A percentile compares a stretch with the other conserved stretches of the same genome.
Evolutionary conservation across 1,139 yeast species (phyloP).

Genomic region (Zygoascus hellenicus): DNA sequence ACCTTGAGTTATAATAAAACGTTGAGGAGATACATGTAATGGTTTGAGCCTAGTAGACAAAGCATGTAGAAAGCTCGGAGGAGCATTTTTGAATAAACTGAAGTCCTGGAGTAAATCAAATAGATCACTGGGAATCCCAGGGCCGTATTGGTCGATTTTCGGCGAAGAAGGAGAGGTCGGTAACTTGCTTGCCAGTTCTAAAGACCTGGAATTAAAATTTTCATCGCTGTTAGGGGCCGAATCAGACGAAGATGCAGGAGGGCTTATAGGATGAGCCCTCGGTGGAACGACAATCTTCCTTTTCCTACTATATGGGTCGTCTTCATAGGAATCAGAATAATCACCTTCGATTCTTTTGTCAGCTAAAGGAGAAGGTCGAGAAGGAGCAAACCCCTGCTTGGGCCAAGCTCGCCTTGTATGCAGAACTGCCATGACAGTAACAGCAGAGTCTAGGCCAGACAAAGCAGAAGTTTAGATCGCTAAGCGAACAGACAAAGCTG

Average conservation of each 20-base stretch:
- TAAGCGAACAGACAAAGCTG: too few species aligned
- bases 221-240: too few species aligned
- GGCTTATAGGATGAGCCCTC: too few species aligned
- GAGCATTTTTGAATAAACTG: conserved; percentile 61
- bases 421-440: conserved; percentile 1
- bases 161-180: too few species aligned
- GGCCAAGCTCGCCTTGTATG: conserved; percentile 1
- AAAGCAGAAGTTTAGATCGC: too few species aligned
- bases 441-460: too few species aligned
- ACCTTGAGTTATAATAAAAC: conserved; percentile 61
- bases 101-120: conserved; percentile 50
- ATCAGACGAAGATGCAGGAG: too few species aligned
- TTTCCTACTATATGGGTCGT: too few species aligned
- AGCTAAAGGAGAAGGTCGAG: conserved; percentile 6
- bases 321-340: too few species aligned
- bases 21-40: conserved; percentile 59
- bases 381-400: conserved; percentile 3
- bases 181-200: too few species aligned
- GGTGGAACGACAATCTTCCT: too few species aligned
- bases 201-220: too few species aligned
- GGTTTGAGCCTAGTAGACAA: conserved; percentile 54
- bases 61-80: conserved; percentile 54
- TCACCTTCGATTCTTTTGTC: background rate
- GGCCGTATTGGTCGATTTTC: background rate
- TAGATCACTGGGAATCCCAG: conserved; percentile 34